Evolutionary conservation across 768 basidiomycete species (phyloP), one percentile per base, ranked within the genome.

Genomic region (Tylopilus sp.): DNA sequence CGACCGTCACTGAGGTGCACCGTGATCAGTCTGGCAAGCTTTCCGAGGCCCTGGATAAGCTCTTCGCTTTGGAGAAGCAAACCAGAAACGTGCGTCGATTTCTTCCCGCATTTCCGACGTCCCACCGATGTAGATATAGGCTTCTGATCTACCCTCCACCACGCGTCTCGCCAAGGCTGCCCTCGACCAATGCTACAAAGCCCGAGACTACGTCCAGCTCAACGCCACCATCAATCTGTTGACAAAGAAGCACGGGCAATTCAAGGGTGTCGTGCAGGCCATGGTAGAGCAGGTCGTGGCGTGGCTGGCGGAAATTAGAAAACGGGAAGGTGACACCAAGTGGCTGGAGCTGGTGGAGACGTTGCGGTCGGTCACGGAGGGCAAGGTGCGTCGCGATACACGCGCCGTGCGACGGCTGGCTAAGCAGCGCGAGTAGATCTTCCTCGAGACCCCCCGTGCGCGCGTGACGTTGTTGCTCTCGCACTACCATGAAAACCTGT

Each of bases 241-340:
- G 60, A 87, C 87, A 72, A 98, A 97, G 80, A 98, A 98, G 65
- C 97, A 98, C 70, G 96, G 97, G 1, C 97, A 99, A 66, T 77
- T 98, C 58, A 95, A 98, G 68, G 89, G 80, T 45, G 89, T 85
- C 2, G 84, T 95, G 13, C 90, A 94, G 63, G 81, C 85, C n/a
- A 87, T 99, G 65, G 94, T 98, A 11, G 95, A 98, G 64, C 82
- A 83, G 55, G 79, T 83, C 4, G 88, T 95, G 74, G 74, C 73
- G 4, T 98, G 90, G 86, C 72, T 98, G 43, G 84, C 87, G 13
- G 85, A 86, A 46, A 78, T 95, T 52, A 85, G 85, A 62, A 69
- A 80, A 63, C 72, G 76, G 38, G 79, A 85, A 58, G 89, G 90
- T 37, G 73, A 77, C 22, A 83, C 84, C 58, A 81, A 78, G 65